A percentile compares a stretch with the other conserved stretches of the same genome.
These are phyloP conservation scores for Capniomyces stellatus DNA, from an alignment of 371 early-diverging fungal genomes.

Conservation along the genomic window DNA sequence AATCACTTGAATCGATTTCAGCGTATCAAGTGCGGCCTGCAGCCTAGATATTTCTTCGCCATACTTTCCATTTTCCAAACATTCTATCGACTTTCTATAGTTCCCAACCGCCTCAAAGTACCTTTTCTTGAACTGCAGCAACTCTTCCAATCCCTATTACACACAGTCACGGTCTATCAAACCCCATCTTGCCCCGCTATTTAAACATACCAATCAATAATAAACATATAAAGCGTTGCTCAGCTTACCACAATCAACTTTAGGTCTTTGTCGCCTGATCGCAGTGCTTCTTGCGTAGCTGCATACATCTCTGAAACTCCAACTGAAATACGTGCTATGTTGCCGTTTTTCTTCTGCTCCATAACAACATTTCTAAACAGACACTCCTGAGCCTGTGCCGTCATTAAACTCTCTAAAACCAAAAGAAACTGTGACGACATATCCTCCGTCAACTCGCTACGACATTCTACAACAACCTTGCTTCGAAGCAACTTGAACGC, in stretches of 20 bases:
- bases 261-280: too few species aligned
- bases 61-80: conserved; percentile 44
- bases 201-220: too few species aligned
- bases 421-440: conserved; percentile 38
- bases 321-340: conserved; percentile 53
- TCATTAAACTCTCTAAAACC: conserved; percentile 47
- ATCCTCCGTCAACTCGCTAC: conserved; percentile 32
- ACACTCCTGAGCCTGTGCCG: conserved; percentile 82
- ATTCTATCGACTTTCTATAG: conserved; percentile 50
- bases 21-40: conserved; percentile 32
- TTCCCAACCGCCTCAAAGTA: conserved; percentile 60
- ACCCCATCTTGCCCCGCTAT: too few species aligned
- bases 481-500: conserved; percentile 42
- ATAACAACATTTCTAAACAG: conserved; percentile 61
- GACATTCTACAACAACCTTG: conserved; percentile 26
- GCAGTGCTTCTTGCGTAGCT: too few species aligned
- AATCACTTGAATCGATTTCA: conserved; percentile 24
- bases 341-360: conserved; percentile 54
- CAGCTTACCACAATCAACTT: too few species aligned
- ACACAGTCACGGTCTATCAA: too few species aligned
- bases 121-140: conserved; percentile 43
- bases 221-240: too few species aligned
- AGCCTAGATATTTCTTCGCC: conserved; percentile 72
- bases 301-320: conserved; percentile 53
- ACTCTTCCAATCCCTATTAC: conserved; percentile 35